A percentile compares a stretch with the other conserved stretches of the same genome.
Conservation (phyloP, 352 stramenopile genomes). For the Phytopythium litorale region DNA sequence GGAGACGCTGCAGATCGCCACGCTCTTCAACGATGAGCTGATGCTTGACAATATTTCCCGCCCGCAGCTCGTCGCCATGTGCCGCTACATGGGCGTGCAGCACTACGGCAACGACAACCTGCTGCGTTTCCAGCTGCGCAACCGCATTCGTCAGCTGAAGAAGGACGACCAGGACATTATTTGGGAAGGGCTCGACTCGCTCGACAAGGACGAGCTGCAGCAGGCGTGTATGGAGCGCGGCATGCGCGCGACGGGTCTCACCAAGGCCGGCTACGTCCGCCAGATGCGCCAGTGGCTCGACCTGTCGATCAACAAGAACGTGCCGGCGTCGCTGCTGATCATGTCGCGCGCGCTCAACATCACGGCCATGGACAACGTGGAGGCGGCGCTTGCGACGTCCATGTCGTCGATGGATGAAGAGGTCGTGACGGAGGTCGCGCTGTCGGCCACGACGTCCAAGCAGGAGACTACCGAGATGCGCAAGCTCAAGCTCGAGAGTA, state of each 20-base stretch:
- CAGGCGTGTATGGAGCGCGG: constrained; percentile 96
- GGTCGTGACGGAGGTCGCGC: constrained; percentile 81
- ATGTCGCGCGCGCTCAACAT: constrained; percentile 98
- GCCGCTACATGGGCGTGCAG: constrained; percentile 96
- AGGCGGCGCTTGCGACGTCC: constrained; percentile 82
- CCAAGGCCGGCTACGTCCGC: constrained; percentile 93
- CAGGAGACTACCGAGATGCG: constrained; percentile 71
- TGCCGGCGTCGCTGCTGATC: constrained; percentile 98
- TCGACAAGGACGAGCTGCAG: constrained; percentile 98
- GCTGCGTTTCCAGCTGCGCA: constrained; percentile 94
- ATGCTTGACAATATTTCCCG: constrained; percentile 98
- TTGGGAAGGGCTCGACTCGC: constrained; percentile 96
- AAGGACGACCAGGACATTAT: constrained; percentile 99
- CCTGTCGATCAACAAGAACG: constrained; percentile 97
- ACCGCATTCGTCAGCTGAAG: constrained; percentile 92
- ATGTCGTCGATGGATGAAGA: constrained; percentile 89
- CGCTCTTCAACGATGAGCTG: constrained; percentile 97
- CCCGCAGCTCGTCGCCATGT: constrained; percentile 97
- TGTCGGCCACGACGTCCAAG: constrained; percentile 64
- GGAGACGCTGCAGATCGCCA: constrained; percentile 88
- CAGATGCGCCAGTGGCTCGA: constrained; percentile 98
- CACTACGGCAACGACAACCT: constrained; percentile 97
- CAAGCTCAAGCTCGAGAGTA: constrained; percentile 87
- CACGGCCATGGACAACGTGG: constrained; percentile 75
- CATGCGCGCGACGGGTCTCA: constrained; percentile 96